These are phyloP conservation scores for Mycena rosella DNA, from an alignment of 768 basidiomycete species.

Conservation along the genomic window DNA sequence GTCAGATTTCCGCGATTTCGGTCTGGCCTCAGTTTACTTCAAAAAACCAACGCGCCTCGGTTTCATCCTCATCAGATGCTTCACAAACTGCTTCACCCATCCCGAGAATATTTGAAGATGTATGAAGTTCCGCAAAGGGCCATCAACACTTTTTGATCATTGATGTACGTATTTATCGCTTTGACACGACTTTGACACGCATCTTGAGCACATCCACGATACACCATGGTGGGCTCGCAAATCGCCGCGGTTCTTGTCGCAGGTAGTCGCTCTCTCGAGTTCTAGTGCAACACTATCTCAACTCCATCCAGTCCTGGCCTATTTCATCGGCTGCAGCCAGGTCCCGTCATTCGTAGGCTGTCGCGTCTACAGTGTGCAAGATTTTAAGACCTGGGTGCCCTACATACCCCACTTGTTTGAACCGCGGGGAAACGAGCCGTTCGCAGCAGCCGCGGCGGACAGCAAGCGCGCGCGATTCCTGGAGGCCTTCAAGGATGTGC, in stretches of 20 bases:
- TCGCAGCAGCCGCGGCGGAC: neutral
- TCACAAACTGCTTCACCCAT: too few species aligned
- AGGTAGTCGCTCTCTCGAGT: neutral
- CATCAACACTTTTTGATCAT: too few species aligned
- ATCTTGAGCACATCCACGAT: neutral
- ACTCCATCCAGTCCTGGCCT: slow-evolving; percentile 6
- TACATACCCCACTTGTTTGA: neutral
- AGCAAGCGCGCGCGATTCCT: slow-evolving; percentile 72
- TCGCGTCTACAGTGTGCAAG: too few species aligned
- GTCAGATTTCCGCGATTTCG: too few species aligned
- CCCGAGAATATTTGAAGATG: too few species aligned
- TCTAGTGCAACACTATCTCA: neutral
- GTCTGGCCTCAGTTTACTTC: too few species aligned
- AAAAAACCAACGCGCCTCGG: too few species aligned
- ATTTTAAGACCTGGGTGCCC: neutral
- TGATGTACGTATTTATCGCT: slow-evolving; percentile 2
- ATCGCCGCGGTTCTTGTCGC: neutral
- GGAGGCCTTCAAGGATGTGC: slow-evolving; percentile 75
- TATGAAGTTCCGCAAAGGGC: too few species aligned
- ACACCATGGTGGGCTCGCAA: neutral
- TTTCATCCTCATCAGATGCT: too few species aligned
- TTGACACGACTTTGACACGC: too few species aligned
- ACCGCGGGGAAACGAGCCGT: too few species aligned
- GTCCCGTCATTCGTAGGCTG: neutral
- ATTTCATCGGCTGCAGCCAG: neutral